Evolutionary conservation across 2,329 filamentous ascomycete species (phyloP), one percentile per base, ranked within the genome.

Genomic region (Alternaria incomplexa): DNA sequence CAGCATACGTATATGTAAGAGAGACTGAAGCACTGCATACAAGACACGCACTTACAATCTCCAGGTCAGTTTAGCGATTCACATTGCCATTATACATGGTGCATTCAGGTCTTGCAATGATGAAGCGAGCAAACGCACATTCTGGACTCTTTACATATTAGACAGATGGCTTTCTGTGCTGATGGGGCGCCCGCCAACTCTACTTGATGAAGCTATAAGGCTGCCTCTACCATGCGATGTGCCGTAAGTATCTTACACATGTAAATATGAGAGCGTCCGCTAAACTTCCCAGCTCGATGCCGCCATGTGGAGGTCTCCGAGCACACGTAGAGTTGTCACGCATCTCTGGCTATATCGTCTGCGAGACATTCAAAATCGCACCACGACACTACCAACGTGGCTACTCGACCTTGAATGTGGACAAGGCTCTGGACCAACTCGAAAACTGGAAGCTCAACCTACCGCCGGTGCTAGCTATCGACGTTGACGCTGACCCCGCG

Each of bases 81-180:
- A 73, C 30, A 73, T 73, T 51, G 72, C 72, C 6, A 64, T 70
- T 10, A 73, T 73, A 13, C 71, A 75, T 51, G 72, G 73, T 15
- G 66, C 69, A 15, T 74, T 72, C 36, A 64, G 59, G 25, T 62
- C 66, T 9, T 67, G 58, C n/a, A 44, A 15, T 5, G 64, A 73
- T 50, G 73, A 75, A 58, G 58, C 61, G 15, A 69, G 54, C 26
- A 73, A 66, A 47, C 69, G 73, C 30, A 52, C 43, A 8, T 68
- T 70, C 17, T 75, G 73, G 73, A 73, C 71, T 2, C 58, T 75
- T 1, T 75, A 73, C 48, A 57, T 73, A n/a, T 48, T 75, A 26
- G 73, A 75, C 44, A 63, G 73, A 51, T 75, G 73, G 73, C 65
- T 74, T 17, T 70, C 69, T 25, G 68, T 71, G 36, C 23, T 75